Base-by-base conservation (phyloP, 495 filamentous ascomycete species). In the Trichocladium uniseriatum region DNA sequence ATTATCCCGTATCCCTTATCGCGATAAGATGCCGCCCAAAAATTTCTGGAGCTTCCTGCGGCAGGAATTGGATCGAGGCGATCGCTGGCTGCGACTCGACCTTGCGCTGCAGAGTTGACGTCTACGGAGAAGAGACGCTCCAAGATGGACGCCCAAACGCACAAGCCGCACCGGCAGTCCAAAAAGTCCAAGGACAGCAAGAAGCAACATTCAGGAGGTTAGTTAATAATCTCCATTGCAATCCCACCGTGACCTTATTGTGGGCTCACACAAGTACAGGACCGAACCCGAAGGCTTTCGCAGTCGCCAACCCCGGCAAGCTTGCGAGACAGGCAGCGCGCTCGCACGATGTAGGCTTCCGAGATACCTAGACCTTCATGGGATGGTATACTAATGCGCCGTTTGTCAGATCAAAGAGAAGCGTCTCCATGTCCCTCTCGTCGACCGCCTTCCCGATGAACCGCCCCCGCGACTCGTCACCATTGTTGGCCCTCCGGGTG, bases 101-200 rank as follows among this genome's bases (percentile, higher is more conserved):
- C 39, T 53, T 42, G n/a, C 35, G 31, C 39, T 40, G 37, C 46
- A 20, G 42, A 35, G 16, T 29, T 10, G 31, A 32, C 31, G 40
- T 48, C 29, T 16, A 36, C 34, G 9, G 45, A 48, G 39, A 31
- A 18, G 31, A 32, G 31, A 46, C 38, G 38, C 55, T 51, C 51
- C 53, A 61, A 24, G 27, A 92, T 91, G 85, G 87, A 92, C 64
- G 72, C 83, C 47, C 90, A 96, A 67, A 63, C 71, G n/a, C 89
- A 97, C 64, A 80, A 86, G 66, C 75, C 86, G 46, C 91, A 97
- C 76, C 76, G 89, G 49, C 79, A 82, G 57, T 71, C 83, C 4
- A 97, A 95, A 65, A 83, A 86, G 61, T 70, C 82, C 2, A 96
- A 95, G 69, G 87, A 89, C 67, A 94, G 95, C 77, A 95, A 95